phyloP scores from a whole-genome alignment of 2,329 filamentous ascomycete genomes.

The Keithomyces neogunnii region DNA sequence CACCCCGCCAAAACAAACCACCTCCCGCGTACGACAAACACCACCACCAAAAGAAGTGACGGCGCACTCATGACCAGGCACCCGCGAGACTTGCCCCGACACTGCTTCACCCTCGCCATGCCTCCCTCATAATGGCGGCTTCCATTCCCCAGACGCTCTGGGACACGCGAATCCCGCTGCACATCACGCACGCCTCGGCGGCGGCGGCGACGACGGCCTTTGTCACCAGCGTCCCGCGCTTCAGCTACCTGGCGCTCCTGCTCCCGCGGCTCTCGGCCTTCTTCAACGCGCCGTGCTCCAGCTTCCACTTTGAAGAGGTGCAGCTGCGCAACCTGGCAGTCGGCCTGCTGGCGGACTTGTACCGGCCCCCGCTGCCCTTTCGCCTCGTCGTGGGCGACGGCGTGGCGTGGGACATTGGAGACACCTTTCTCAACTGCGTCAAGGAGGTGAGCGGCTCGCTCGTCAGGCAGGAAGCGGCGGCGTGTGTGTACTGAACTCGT shows the following conservation, averaged over 20 bases:
- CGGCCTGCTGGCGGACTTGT: slow-evolving; percentile 47
- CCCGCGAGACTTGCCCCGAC: slow-evolving; percentile 1
- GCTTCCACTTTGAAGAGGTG: slow-evolving; percentile 49
- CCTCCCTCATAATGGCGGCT: slow-evolving; percentile 1
- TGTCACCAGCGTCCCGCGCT: slow-evolving; percentile 46
- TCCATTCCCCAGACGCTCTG: slow-evolving; percentile 41
- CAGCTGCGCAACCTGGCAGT: slow-evolving; percentile 45
- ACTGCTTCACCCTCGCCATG: slow-evolving; percentile 2
- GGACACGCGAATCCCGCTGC: slow-evolving; percentile 44
- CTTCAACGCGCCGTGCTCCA: slow-evolving; percentile 46
- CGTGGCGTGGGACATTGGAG: slow-evolving; percentile 49
- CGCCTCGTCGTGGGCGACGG: slow-evolving; percentile 45
- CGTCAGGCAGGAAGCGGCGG: too few relatives aligned
- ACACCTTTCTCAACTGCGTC: slow-evolving; percentile 56
- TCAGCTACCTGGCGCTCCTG: slow-evolving; percentile 50
- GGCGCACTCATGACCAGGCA: not conserved
- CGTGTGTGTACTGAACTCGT: not conserved
- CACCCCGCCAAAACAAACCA: not conserved
- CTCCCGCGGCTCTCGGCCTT: slow-evolving; percentile 45
- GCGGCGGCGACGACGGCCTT: slow-evolving; percentile 40
- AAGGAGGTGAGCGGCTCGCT: slow-evolving; percentile 40
- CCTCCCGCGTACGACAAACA: too few relatives aligned
- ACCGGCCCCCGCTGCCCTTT: slow-evolving; percentile 47
- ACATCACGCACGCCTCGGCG: slow-evolving; percentile 42
- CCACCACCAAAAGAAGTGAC: not conserved